A percentile compares a stretch with the other conserved stretches of the same genome.
phyloP scores from a whole-genome alignment of 225 moss, liverwort and hornwort species.

The Bryoerythrophyllum caledonicum region DNA sequence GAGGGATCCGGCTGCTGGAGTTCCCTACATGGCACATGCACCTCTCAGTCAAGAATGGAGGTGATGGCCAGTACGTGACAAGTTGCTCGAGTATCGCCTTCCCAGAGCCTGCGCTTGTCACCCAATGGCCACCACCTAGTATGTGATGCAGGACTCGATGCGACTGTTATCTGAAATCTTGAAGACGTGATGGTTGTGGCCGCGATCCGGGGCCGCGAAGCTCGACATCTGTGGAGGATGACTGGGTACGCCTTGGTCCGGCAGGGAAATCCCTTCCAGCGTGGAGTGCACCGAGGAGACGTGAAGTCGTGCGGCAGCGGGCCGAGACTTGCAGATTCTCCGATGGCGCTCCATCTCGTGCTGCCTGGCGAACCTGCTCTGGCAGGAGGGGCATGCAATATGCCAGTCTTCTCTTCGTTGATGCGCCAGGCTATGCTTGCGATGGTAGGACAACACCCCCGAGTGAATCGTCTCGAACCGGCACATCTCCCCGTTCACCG shows the following conservation, averaged over 20 bases:
- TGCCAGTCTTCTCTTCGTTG: slow-evolving; percentile 62
- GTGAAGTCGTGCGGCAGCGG: slow-evolving; percentile 17
- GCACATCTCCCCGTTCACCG: slow-evolving; percentile 53
- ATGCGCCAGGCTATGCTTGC: slow-evolving; percentile 62
- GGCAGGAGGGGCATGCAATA: slow-evolving; percentile 60
- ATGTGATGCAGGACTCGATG: slow-evolving; percentile 2
- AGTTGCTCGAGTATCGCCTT: slow-evolving; percentile 26
- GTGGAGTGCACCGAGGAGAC: slow-evolving; percentile 24
- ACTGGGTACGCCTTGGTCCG: neutral
- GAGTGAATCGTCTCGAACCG: slow-evolving; percentile 63
- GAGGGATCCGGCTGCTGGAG: slow-evolving; percentile 12
- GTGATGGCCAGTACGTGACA: slow-evolving; percentile 37
- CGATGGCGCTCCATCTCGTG: slow-evolving; percentile 68
- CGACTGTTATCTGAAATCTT: slow-evolving; percentile 28
- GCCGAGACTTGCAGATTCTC: slow-evolving; percentile 54
- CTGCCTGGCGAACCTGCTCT: slow-evolving; percentile 62
- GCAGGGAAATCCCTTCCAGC: neutral
- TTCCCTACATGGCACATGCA: slow-evolving; percentile 20
- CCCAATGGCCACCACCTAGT: slow-evolving; percentile 38
- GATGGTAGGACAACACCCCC: slow-evolving; percentile 59
- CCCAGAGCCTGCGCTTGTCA: slow-evolving; percentile 29
- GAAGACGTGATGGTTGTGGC: slow-evolving; percentile 22
- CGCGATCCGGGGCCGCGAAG: slow-evolving; percentile 20
- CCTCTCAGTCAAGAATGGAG: slow-evolving; percentile 31
- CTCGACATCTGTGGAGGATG: slow-evolving; percentile 15